Base-by-base conservation (phyloP, 176 grass and related monocot species). In the Typha latifolia region DNA sequence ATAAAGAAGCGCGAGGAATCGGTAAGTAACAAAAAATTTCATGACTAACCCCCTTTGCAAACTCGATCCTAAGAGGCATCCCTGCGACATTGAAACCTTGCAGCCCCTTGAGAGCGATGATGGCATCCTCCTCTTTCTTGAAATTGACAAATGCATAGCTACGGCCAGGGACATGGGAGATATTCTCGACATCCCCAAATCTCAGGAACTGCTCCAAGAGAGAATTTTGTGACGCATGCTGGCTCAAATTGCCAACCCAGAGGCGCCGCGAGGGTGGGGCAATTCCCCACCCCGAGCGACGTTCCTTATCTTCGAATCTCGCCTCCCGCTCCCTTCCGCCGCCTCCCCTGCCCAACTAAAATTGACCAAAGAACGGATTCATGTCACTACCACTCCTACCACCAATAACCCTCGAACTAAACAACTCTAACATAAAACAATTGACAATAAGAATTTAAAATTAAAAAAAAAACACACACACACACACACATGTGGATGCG, bases 41-140 rank as follows among this genome's bases (percentile, higher is more conserved):
- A 82, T 78, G 61, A 97, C 93, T 92, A 90, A 92, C 93, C 93
- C 93, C 93, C 85, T 97, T 92, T 72, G 88, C 84, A 90, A 92
- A 97, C 73, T 97, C 88, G 72, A 97, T 89, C 77, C 86, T 97
- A 91, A 97, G 43, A 57, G 82, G 66, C 43, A 67, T 67, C 47
- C 85, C 88, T 16, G 76, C 83, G 24, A 97, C 32, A 51, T 51
- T 71, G 73, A 27, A 50, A 47, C 93, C 93, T 66, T 90, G 93
- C 15, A 97, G 85, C 43, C 74, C 80, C 64, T 65, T 75, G 62
- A 86, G 62, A 0, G 93, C 93, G 1, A 77, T 80, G 14, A 81
- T 15, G 0, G 93, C 88, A 68, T 82, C 88, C 49, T 84, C 81
- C 69, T 67, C 88, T 74, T 73, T 85, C 62, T 15, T 15, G 51